Conservation (phyloP, 2,329 filamentous ascomycete species). For the Stachybotrys elegans region DNA sequence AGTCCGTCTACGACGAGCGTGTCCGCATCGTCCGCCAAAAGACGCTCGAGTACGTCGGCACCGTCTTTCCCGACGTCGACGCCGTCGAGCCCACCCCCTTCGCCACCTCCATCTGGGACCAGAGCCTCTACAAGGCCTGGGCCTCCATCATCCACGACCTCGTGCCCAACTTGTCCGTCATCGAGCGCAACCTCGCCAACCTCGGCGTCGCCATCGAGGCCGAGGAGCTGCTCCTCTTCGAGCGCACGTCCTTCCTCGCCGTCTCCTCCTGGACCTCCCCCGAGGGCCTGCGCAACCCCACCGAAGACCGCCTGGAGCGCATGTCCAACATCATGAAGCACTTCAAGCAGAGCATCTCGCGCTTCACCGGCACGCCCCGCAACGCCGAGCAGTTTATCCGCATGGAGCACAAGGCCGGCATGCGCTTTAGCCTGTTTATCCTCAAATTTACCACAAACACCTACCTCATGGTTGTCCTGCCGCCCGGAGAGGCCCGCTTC, state of each 20-base stretch:
- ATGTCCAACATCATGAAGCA: slow-evolving; percentile 98
- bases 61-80: slow-evolving; percentile 24
- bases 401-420: slow-evolving; percentile 72
- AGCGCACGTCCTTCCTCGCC: slow-evolving; percentile 91
- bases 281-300: slow-evolving; percentile 74
- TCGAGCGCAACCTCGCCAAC: slow-evolving; percentile 78
- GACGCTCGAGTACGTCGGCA: slow-evolving; percentile 50
- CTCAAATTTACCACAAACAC: slow-evolving; percentile 97
- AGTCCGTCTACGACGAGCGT: slow-evolving; percentile 79
- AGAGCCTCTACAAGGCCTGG: slow-evolving; percentile 97
- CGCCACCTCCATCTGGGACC: slow-evolving; percentile 97
- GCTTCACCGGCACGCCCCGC: slow-evolving; percentile 75
- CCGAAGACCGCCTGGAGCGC: slow-evolving; percentile 85
- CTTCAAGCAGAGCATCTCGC: slow-evolving; percentile 81
- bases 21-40: slow-evolving; percentile 71
- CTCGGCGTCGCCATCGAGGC: slow-evolving; percentile 84
- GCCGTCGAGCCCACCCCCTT: slow-evolving; percentile 74
- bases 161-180: slow-evolving; percentile 86
- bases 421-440: slow-evolving; percentile 87
- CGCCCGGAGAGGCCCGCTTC: slow-evolving; percentile 85
- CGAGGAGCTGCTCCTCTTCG: slow-evolving; percentile 90
- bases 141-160: slow-evolving; percentile 96
- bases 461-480: slow-evolving; percentile 87
- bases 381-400: slow-evolving; percentile 76
- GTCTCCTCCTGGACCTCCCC: slow-evolving; percentile 86